Percentiles rank a stretch among this genome's conserved stretches.
Conservation (phyloP, 2,329 filamentous ascomycete species). For the Claviceps sp. region DNA sequence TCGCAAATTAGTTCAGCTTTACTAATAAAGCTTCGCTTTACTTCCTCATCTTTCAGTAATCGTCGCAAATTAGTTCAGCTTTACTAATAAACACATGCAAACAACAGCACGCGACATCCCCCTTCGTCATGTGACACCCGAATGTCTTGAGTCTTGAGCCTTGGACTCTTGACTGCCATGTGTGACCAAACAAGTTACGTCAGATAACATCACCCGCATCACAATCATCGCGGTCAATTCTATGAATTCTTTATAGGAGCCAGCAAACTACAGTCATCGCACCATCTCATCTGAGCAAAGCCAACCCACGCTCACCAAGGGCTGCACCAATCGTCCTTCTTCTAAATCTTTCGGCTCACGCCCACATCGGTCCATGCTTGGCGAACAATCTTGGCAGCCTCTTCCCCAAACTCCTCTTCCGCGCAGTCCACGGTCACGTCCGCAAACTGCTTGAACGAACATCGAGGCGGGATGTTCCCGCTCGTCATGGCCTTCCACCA, state of each 20-base stretch:
- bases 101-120: too few relatives aligned
- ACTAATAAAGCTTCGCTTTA: too few relatives aligned
- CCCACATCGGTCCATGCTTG: conserved; percentile 36
- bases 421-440: conserved; percentile 33
- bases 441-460: conserved; percentile 35
- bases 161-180: too few relatives aligned
- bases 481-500: conserved; percentile 37
- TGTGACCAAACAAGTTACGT: neutral
- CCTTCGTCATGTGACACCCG: too few relatives aligned
- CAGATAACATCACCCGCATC: neutral
- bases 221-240: neutral
- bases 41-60: too few relatives aligned
- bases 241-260: neutral
- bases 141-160: too few relatives aligned
- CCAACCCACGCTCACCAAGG: conserved; percentile 2
- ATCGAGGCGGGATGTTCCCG: conserved; percentile 25
- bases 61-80: too few relatives aligned
- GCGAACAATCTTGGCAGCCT: conserved; percentile 28
- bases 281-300: neutral
- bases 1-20: too few relatives aligned
- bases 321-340: conserved; percentile 4
- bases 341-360: conserved; percentile 17
- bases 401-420: conserved; percentile 26
- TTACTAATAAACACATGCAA: too few relatives aligned
- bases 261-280: neutral